Evolutionary conservation across 228 moss, liverwort and hornwort species (phyloP).

Genomic region (Sphagnum fallax): DNA sequence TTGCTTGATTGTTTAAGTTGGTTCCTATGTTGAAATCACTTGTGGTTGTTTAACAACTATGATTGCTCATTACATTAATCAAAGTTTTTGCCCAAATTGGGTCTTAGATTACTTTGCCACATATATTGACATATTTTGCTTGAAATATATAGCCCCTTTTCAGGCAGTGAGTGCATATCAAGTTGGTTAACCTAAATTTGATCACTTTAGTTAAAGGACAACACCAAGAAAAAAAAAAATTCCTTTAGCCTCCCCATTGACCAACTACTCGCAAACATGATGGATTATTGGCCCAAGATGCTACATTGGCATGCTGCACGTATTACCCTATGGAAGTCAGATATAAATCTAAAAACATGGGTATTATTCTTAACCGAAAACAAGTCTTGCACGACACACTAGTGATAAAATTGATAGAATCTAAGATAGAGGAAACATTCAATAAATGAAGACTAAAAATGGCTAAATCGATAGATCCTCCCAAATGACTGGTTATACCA

Average conservation of each 20-base stretch:
- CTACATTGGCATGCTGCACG: constrained; percentile 3
- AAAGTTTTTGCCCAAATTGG: background rate
- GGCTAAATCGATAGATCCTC: background rate
- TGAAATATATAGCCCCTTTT: background rate
- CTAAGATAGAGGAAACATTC: background rate
- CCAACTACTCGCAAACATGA: constrained; percentile 14
- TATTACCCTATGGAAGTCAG: constrained; percentile 1
- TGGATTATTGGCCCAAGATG: constrained; percentile 12
- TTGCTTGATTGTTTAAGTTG: too few relatives aligned
- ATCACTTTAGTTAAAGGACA: constrained; percentile 8
- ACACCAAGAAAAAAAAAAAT: constrained; percentile 11
- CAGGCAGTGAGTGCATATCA: background rate
- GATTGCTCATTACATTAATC: too few relatives aligned
- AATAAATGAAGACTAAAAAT: background rate
- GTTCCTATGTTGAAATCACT: too few relatives aligned
- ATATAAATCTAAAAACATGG: background rate
- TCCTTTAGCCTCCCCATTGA: constrained; percentile 13
- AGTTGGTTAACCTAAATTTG: constrained; percentile 8
- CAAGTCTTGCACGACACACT: background rate
- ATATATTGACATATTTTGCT: background rate
- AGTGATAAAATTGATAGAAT: background rate
- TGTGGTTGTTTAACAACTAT: too few relatives aligned
- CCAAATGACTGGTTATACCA: background rate
- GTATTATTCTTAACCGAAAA: background rate
- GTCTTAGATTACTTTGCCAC: background rate